Percentiles rank a stretch among this genome's conserved stretches.
phyloP scores from a whole-genome alignment of 208 protist species.

The Zelonia costaricensis region DNA sequence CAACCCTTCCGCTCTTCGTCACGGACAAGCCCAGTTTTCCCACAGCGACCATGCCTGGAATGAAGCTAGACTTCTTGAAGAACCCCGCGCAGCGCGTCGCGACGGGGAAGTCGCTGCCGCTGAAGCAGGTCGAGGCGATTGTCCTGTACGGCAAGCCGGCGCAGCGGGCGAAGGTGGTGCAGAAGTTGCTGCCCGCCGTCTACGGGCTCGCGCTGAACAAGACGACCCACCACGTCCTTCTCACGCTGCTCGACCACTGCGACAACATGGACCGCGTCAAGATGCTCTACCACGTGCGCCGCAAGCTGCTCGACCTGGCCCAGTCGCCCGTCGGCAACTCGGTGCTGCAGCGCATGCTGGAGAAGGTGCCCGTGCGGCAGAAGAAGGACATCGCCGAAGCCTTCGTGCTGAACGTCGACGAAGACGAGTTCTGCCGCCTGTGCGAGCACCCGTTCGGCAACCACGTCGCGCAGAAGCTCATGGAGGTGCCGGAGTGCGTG shows the following conservation, averaged over 20 bases:
- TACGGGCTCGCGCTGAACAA: constrained; percentile 81
- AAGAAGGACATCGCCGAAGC: constrained; percentile 81
- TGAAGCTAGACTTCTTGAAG: constrained; percentile 88
- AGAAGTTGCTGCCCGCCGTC: constrained; percentile 69
- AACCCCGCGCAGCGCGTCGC: constrained; percentile 85
- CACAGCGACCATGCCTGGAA: constrained; percentile 39
- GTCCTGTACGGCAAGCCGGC: constrained; percentile 82
- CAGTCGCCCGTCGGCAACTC: constrained; percentile 77
- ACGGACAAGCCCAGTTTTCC: background rate
- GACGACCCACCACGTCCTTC: constrained; percentile 75
- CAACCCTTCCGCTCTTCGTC: background rate
- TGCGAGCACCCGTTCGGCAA: constrained; percentile 87
- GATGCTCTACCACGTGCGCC: constrained; percentile 80
- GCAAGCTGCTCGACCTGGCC: constrained; percentile 74
- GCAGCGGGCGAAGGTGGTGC: constrained; percentile 81
- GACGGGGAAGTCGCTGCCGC: constrained; percentile 75
- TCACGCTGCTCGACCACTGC: constrained; percentile 71
- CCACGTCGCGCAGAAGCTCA: constrained; percentile 84
- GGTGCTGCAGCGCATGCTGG: constrained; percentile 80
- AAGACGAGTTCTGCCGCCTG: constrained; percentile 72
- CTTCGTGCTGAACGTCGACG: constrained; percentile 79
- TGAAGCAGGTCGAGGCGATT: constrained; percentile 89
- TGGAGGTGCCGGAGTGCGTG: constrained; percentile 64
- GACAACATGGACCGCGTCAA: constrained; percentile 79
- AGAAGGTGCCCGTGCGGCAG: constrained; percentile 72